Evolutionary conservation across 345 rosid genomes (phyloP).

Genomic region (Eucalyptus urophylla): DNA sequence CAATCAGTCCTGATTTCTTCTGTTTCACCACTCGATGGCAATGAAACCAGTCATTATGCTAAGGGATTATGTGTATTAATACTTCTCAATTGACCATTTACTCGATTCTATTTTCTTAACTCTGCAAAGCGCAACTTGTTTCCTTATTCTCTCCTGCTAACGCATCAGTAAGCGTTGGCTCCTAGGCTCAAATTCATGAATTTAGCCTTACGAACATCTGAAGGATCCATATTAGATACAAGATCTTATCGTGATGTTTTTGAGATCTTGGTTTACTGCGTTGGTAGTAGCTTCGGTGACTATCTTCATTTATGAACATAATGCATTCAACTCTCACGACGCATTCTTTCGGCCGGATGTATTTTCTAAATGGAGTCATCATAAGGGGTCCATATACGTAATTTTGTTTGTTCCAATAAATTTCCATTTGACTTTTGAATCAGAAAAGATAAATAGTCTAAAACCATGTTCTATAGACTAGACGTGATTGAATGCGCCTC

Average conservation of each 20-base stretch:
- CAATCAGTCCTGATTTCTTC: background rate
- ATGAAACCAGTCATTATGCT: background rate
- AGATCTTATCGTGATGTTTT: background rate
- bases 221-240: background rate
- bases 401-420: background rate
- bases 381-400: background rate
- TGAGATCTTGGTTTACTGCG: background rate
- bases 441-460: background rate
- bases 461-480: background rate
- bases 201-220: background rate
- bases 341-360: background rate
- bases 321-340: background rate
- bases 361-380: background rate
- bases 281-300: background rate
- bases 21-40: fast-evolving
- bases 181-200: background rate
- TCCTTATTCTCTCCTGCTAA: background rate
- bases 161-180: background rate
- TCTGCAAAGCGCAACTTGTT: background rate
- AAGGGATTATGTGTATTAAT: fast-evolving
- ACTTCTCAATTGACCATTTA: background rate
- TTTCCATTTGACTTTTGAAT: background rate
- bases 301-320: background rate
- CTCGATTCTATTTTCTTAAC: background rate
- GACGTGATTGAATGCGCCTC: background rate